Evolutionary conservation across 1,284 basidiomycete species (phyloP).

Genomic region (Leccinum angustisporum): DNA sequence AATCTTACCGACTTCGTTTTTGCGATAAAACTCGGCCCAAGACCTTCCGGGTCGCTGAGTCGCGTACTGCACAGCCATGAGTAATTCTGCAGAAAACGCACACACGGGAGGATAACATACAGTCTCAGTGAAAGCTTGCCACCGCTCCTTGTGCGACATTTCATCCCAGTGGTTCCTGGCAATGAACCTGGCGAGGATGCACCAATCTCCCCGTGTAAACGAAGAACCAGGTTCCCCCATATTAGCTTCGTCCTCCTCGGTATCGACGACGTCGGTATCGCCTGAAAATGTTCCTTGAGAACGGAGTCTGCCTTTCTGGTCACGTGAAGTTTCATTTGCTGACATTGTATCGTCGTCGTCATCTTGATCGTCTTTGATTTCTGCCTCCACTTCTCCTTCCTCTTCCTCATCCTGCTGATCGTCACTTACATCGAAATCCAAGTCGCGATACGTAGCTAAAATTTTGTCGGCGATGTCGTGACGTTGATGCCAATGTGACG

Average conservation of each 20-base stretch:
- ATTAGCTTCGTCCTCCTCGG: conserved; percentile 45
- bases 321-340: conserved; percentile 12
- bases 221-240: conserved; percentile 52
- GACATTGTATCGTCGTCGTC: conserved; percentile 33
- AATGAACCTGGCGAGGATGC: conserved; percentile 57
- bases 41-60: conserved; percentile 48
- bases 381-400: conserved; percentile 36
- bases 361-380: conserved; percentile 35
- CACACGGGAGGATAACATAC: conserved; percentile 34
- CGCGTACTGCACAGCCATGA: conserved; percentile 38
- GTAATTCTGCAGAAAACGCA: not conserved
- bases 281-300: conserved; percentile 18
- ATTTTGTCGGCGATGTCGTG: conserved; percentile 66
- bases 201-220: conserved; percentile 58
- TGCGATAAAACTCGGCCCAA: conserved; percentile 60
- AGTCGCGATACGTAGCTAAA: conserved; percentile 43
- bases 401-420: conserved; percentile 37
- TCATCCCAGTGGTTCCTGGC: conserved; percentile 46
- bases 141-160: conserved; percentile 46
- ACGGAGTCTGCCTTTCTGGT: conserved; percentile 7
- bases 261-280: conserved; percentile 21
- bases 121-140: conserved; percentile 50
- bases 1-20: conserved; percentile 46
- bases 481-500: conserved; percentile 56
- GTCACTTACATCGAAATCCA: conserved; percentile 30